Evolutionary conservation across 2,329 filamentous ascomycete species (phyloP).

Genomic region (Cytospora leucostoma): DNA sequence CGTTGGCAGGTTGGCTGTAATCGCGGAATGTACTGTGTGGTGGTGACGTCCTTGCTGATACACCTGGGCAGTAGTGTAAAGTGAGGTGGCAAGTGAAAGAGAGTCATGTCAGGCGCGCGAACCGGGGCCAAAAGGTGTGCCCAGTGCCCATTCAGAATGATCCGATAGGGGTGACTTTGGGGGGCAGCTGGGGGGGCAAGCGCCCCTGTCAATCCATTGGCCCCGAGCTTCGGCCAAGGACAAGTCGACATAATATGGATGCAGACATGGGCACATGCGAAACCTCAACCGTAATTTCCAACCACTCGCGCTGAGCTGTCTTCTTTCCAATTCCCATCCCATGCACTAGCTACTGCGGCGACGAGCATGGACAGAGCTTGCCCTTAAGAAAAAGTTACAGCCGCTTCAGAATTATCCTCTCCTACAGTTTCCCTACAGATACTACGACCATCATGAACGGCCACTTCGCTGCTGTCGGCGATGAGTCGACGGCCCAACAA

Average conservation of each 20-base stretch:
- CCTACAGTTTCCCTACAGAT: constrained; percentile 13
- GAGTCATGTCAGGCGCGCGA: no score
- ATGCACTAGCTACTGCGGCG: constrained; percentile 13
- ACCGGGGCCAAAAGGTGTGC: no score
- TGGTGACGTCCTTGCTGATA: no score
- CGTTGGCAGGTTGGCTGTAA: no score
- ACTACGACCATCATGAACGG: constrained; percentile 63
- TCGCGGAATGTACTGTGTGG: no score
- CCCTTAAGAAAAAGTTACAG: constrained; percentile 15
- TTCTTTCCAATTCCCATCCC: not conserved
- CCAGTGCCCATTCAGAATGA: not conserved
- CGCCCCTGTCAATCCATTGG: not conserved
- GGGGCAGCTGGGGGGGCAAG: not conserved
- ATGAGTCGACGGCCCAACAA: constrained; percentile 61
- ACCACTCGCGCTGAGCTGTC: not conserved
- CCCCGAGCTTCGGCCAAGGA: constrained; percentile 1
- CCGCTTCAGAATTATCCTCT: not conserved
- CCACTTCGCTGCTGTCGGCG: constrained; percentile 75
- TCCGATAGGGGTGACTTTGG: no score
- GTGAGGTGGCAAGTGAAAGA: no score
- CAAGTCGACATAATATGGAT: constrained; percentile 3
- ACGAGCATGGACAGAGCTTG: constrained; percentile 26
- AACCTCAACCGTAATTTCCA: not conserved
- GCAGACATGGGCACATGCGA: not conserved
- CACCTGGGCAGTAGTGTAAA: no score